These are phyloP conservation scores for Linum tenue DNA, from an alignment of 345 rosid genomes.

Conservation along the genomic window DNA sequence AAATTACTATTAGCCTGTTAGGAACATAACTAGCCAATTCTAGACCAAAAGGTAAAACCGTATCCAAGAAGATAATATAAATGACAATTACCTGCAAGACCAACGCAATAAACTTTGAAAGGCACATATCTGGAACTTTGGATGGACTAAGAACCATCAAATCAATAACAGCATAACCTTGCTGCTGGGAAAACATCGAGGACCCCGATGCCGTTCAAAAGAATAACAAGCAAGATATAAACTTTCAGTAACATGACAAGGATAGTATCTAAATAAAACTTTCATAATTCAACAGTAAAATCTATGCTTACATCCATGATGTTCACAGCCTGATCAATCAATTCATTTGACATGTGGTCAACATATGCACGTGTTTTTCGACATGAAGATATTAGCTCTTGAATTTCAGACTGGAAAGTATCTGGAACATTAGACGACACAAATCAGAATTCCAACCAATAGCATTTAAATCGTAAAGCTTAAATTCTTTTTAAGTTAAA, in stretches of 20 bases:
- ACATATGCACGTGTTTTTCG: constrained; percentile 56
- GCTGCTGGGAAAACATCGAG: constrained; percentile 25
- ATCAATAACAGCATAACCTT: constrained; percentile 71
- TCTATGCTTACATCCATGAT: constrained; percentile 48
- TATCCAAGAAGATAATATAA: background rate
- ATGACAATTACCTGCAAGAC: constrained; percentile 52
- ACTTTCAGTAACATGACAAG: background rate
- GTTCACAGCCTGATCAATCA: constrained; percentile 45
- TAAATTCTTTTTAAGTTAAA: too few relatives aligned
- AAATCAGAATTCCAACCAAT: constrained; percentile 1
- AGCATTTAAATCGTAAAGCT: too few relatives aligned
- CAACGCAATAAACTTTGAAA: constrained; percentile 53
- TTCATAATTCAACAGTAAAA: background rate
- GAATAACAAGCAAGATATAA: background rate
- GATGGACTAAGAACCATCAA: constrained; percentile 50
- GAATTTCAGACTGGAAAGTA: constrained; percentile 53
- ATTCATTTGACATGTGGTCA: constrained; percentile 42
- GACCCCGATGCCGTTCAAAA: constrained; percentile 5
- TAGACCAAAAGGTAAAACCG: background rate
- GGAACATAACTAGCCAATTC: background rate
- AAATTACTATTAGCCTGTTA: constrained; percentile 7
- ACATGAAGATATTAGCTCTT: constrained; percentile 56
- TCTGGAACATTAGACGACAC: constrained; percentile 28
- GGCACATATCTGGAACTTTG: constrained; percentile 44
- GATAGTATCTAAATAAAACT: background rate